A percentile compares a stretch with the other conserved stretches of the same genome.
These are phyloP conservation scores for Hyaloscypha variabilis DNA, from an alignment of 495 filamentous ascomycete genomes.

Conservation along the genomic window DNA sequence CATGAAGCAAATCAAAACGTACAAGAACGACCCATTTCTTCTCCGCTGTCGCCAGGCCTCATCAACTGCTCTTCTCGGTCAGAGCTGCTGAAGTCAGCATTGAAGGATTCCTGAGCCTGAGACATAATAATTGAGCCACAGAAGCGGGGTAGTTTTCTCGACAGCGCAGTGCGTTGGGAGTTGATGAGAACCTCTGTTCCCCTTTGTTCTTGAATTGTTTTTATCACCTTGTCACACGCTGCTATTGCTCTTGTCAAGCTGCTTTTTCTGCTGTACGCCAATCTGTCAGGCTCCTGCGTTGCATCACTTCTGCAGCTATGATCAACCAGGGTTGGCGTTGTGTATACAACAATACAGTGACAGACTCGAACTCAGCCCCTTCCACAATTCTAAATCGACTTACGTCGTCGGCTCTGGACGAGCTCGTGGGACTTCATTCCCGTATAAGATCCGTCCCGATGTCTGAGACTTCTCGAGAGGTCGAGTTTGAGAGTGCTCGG, in stretches of 20 bases:
- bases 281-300: neutral
- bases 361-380: neutral
- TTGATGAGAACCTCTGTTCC: neutral
- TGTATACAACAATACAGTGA: neutral
- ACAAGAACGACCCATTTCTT: neutral
- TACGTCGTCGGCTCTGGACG: slow-evolving; percentile 1
- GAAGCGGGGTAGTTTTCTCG: neutral
- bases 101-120: neutral
- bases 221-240: neutral
- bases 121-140: neutral
- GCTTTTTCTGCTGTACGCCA: neutral
- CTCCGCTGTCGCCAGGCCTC: neutral
- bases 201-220: neutral
- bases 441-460: neutral
- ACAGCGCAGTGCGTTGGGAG: neutral
- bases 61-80: neutral
- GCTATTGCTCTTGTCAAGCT: neutral
- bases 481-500: neutral
- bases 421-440: neutral
- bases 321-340: neutral
- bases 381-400: neutral
- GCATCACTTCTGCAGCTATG: neutral
- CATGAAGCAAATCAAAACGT: neutral
- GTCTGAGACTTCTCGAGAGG: neutral
- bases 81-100: neutral